These are phyloP conservation scores for Pluteus cervinus DNA, from an alignment of 768 basidiomycete species.

Conservation along the genomic window DNA sequence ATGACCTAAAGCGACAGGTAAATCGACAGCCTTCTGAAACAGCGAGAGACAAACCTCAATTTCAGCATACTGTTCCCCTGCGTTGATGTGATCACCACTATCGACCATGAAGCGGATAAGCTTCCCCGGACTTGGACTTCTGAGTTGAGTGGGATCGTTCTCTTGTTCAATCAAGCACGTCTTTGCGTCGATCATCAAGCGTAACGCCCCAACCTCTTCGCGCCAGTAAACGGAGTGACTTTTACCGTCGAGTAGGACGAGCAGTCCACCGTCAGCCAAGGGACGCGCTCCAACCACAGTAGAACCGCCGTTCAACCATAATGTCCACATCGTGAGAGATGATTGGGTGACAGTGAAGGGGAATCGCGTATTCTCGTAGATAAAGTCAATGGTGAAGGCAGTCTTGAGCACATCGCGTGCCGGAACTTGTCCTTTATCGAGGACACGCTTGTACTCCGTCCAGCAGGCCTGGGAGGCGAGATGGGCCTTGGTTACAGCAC, in stretches of 20 bases:
- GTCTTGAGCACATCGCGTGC: conserved; percentile 93
- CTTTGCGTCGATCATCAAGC: conserved; percentile 93
- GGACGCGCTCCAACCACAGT: conserved; percentile 90
- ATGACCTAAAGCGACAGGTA: conserved; percentile 53
- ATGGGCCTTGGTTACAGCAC: conserved; percentile 93
- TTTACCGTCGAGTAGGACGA: conserved; percentile 86
- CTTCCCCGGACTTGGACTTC: conserved; percentile 96
- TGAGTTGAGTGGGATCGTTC: conserved; percentile 96
- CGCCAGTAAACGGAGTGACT: conserved; percentile 98
- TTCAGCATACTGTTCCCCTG: conserved; percentile 96
- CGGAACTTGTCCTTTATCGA: conserved; percentile 98
- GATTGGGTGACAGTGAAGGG: conserved; percentile 94
- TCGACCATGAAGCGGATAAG: conserved; percentile 92
- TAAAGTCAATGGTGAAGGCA: conserved; percentile 95
- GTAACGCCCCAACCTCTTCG: conserved; percentile 92
- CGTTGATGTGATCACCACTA: conserved; percentile 94
- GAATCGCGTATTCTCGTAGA: conserved; percentile 93
- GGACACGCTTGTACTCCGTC: conserved; percentile 87
- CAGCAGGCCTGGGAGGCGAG: conserved; percentile 86
- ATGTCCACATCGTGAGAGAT: conserved; percentile 82
- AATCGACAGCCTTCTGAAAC: conserved; percentile 3
- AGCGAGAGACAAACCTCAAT: conserved; percentile 65
- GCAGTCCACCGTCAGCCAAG: conserved; percentile 90
- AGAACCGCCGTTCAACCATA: conserved; percentile 93
- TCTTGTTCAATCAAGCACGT: conserved; percentile 99